phyloP scores from a whole-genome alignment of 2,329 filamentous ascomycete species.

The Aschersonia sp. region DNA sequence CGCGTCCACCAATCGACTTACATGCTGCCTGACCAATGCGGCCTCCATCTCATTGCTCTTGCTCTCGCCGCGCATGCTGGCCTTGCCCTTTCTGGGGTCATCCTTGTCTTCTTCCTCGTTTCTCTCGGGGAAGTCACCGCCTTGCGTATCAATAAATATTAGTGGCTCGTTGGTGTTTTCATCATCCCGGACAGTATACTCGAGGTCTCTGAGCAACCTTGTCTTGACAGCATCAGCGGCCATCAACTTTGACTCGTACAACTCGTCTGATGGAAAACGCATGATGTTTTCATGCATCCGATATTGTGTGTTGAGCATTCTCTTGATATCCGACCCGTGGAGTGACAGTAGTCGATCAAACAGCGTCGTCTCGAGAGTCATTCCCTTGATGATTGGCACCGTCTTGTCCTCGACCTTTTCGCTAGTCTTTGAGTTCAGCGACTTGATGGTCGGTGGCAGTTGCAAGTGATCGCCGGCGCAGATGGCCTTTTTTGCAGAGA shows the following conservation, averaged over 20 bases:
- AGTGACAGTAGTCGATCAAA: constrained; percentile 78
- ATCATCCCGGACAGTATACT: constrained; percentile 61
- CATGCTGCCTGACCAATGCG: constrained; percentile 63
- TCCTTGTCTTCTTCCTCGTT: constrained; percentile 55
- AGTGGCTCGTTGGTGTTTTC: constrained; percentile 82
- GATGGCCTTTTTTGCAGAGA: constrained; percentile 70
- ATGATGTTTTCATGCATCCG: constrained; percentile 96
- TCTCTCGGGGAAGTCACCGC: constrained; percentile 78
- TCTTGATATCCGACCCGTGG: constrained; percentile 72
- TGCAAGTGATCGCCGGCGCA: constrained; percentile 92
- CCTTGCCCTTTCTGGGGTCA: constrained; percentile 26
- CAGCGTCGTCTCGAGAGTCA: constrained; percentile 72
- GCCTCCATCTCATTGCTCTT: constrained; percentile 92
- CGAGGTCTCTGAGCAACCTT: constrained; percentile 61
- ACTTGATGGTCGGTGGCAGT: constrained; percentile 88
- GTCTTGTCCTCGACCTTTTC: constrained; percentile 19
- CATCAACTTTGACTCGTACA: constrained; percentile 71
- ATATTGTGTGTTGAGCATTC: constrained; percentile 94
- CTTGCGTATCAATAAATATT: constrained; percentile 92
- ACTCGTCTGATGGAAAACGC: constrained; percentile 77
- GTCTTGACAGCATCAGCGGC: constrained; percentile 67
- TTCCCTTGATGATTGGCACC: constrained; percentile 27
- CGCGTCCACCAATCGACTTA: constrained; percentile 58
- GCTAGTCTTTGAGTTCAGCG: constrained; percentile 39
- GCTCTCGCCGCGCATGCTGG: constrained; percentile 40